Conservation (phyloP, 2,329 filamentous ascomycete genomes). For the Pestalotiopsis sp. region DNA sequence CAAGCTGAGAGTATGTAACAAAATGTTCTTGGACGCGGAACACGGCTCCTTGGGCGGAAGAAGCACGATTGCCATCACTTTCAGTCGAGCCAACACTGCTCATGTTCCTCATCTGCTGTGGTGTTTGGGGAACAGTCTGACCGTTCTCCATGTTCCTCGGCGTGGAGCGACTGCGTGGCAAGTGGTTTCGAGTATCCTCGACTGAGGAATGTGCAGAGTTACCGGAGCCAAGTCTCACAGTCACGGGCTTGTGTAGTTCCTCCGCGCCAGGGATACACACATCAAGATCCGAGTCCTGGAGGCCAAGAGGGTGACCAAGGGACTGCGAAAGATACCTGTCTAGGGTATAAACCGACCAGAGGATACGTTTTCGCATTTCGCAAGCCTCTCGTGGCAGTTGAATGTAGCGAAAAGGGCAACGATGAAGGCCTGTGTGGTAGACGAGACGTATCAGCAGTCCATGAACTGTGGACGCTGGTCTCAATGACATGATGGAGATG, state of each 20-base stretch:
- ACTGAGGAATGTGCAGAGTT: not conserved
- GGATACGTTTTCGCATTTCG: constrained; percentile 40
- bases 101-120: not conserved
- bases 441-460: constrained; percentile 47
- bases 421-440: constrained; percentile 50
- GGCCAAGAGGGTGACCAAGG: constrained; percentile 35
- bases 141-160: not conserved
- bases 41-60: not conserved
- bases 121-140: not conserved
- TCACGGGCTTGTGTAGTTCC: constrained; percentile 26
- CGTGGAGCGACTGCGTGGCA: constrained; percentile 2
- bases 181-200: constrained; percentile 8
- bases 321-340: constrained; percentile 38
- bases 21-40: constrained; percentile 10
- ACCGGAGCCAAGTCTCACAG: not conserved
- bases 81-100: not conserved
- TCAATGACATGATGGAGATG: constrained; percentile 47
- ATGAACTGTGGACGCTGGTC: constrained; percentile 48
- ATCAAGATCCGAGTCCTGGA: constrained; percentile 28
- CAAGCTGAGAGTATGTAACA: constrained; percentile 10
- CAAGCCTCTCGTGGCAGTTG: constrained; percentile 36
- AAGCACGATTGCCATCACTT: not conserved
- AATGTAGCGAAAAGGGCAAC: constrained; percentile 47
- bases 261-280: constrained; percentile 30
- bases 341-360: constrained; percentile 40